Evolutionary conservation across 768 basidiomycete genomes (phyloP).

Genomic region (Lyophyllum atratum): DNA sequence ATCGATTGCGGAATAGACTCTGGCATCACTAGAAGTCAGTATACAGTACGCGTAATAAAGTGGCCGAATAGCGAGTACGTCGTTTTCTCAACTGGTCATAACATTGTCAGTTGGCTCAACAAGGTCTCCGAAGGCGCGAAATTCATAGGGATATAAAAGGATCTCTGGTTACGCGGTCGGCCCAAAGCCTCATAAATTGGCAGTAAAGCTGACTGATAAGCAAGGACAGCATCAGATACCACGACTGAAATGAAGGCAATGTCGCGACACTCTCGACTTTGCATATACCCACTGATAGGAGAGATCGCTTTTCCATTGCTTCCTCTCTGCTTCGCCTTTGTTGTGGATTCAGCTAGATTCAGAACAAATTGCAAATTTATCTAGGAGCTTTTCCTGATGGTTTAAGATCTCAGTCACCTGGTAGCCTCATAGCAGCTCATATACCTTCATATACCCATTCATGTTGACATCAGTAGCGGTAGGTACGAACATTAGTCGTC

Average conservation of each 20-base stretch:
- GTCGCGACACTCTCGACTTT: background rate
- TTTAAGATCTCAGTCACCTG: no score
- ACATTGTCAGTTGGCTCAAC: background rate
- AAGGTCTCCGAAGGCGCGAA: background rate
- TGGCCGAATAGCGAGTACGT: conserved; percentile 10
- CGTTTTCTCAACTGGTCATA: background rate
- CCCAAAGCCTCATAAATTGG: conserved; percentile 1
- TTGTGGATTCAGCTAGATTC: no score
- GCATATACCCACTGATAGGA: no score
- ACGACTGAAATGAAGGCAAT: background rate
- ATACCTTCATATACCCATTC: no score
- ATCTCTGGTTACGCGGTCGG: background rate
- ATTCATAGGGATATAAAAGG: background rate
- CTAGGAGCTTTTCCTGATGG: no score
- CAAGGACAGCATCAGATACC: background rate
- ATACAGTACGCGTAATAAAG: background rate
- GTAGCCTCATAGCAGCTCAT: no score
- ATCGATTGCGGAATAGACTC: conserved; percentile 1
- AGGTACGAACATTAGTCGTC: no score
- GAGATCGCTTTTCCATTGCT: no score
- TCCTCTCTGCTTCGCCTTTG: no score
- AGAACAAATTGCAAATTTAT: no score
- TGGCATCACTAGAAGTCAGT: conserved; percentile 3
- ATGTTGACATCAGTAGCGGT: no score
- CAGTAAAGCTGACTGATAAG: conserved; percentile 1